Conservation (phyloP, 2,329 filamentous ascomycete species). For the Penicillium sclerotiorum region DNA sequence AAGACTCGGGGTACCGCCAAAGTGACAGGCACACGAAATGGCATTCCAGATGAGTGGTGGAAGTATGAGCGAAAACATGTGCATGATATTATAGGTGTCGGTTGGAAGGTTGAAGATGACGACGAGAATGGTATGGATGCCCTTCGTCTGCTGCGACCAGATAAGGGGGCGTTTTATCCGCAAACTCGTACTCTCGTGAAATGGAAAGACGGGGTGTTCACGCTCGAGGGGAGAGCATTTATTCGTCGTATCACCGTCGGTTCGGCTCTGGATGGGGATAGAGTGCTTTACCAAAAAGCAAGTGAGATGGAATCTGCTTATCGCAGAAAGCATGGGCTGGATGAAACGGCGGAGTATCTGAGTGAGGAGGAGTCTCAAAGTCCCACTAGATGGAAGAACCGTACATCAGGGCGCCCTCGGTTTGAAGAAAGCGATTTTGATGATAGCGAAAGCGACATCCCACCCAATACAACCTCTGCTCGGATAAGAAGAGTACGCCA, state of each 20-base stretch:
- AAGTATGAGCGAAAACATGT: constrained; percentile 13
- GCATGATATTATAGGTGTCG: constrained; percentile 16
- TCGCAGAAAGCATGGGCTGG: constrained; percentile 2
- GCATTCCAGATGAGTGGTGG: constrained; percentile 7
- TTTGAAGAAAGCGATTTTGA: too few relatives aligned
- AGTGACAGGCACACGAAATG: background rate
- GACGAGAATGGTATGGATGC: constrained; percentile 12
- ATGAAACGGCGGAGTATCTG: too few relatives aligned
- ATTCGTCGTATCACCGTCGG: constrained; percentile 17
- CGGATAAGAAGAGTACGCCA: too few relatives aligned
- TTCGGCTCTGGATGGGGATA: constrained; percentile 15
- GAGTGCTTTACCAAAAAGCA: constrained; percentile 22
- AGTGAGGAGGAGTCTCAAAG: too few relatives aligned
- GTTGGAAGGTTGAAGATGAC: constrained; percentile 23
- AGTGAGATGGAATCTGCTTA: constrained; percentile 11
- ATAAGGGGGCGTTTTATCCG: constrained; percentile 10
- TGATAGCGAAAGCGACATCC: too few relatives aligned
- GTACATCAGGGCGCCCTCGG: too few relatives aligned
- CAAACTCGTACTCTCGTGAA: constrained; percentile 18
- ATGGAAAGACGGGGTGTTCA: constrained; percentile 16
- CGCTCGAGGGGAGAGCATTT: constrained; percentile 17
- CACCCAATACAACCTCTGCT: too few relatives aligned
- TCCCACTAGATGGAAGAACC: too few relatives aligned
- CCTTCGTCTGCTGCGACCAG: constrained; percentile 14
- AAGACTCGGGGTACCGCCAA: constrained; percentile 8